Evolutionary conservation across 1,284 basidiomycete genomes (phyloP).

Genomic region (Mycena sp.): DNA sequence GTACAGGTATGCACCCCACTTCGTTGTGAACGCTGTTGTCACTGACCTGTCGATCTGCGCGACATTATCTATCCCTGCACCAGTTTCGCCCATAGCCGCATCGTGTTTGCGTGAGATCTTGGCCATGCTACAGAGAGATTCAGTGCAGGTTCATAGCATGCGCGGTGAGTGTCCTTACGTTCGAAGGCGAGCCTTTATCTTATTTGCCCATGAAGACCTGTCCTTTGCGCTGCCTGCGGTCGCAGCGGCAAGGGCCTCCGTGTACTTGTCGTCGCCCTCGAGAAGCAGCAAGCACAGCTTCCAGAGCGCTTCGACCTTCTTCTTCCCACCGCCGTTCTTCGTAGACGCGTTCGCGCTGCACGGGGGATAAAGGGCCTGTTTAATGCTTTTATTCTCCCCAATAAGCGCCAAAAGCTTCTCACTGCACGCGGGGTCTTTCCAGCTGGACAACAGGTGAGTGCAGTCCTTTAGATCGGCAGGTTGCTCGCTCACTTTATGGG

Average conservation of each 20-base stretch:
- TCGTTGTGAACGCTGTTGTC: not conserved
- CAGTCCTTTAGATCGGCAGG: too few species aligned
- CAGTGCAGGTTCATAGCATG: not conserved
- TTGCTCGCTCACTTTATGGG: too few species aligned
- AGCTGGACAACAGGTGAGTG: too few species aligned
- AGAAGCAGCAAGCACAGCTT: too few species aligned
- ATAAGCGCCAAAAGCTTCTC: too few species aligned
- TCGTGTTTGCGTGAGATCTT: not conserved
- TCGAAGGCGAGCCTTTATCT: constrained; percentile 5
- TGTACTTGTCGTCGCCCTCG: not conserved
- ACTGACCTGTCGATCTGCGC: not conserved
- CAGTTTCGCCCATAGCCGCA: constrained; percentile 6
- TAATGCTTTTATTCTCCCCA: too few species aligned
- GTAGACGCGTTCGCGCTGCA: too few species aligned
- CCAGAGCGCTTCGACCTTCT: too few species aligned
- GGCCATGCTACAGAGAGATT: not conserved
- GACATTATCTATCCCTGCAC: not conserved
- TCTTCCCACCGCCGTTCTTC: too few species aligned
- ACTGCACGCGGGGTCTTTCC: too few species aligned
- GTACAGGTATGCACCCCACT: constrained; percentile 10
- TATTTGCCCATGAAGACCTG: not conserved
- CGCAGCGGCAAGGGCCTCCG: not conserved
- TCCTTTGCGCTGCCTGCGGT: not conserved
- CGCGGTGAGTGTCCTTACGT: not conserved
- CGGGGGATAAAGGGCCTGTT: too few species aligned